Evolutionary conservation across 768 basidiomycete species (phyloP), one percentile per base, ranked within the genome.

Genomic region (Xerocomellus chrysenteron): DNA sequence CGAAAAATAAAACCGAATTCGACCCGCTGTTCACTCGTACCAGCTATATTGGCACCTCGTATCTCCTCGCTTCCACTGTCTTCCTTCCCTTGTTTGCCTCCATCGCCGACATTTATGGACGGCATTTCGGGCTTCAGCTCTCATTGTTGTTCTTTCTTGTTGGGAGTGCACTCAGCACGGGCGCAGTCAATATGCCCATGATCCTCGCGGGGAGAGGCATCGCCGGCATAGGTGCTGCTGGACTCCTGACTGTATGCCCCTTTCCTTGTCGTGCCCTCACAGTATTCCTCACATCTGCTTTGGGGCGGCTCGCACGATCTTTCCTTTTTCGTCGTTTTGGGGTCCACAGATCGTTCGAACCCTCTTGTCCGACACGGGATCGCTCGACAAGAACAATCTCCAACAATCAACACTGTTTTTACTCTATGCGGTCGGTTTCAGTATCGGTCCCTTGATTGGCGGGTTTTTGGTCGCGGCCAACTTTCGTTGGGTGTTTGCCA

Each of bases 401-500:
- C 80, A 82, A 58, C 72, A 71, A 47, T 63, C 74, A 7, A 61
- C 74, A 46, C 33, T 80, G n/a, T 76, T 79, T 60, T 35, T 79
- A 5, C 69, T 82, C 4, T 82, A 79, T 63, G 50, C 71, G 0
- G 52, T 79, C 43, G 79, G 81, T 1, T 82, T 69, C 50, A 67
- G 66, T 33, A 49, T 75, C 7, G 81, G 81, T 2, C 82, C 81
- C 0, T 64, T 76, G 42, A 74, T 81, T 48, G 69, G 69, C 9
- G 80, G 80, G 9, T 74, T 58, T 26, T 64, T 82, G 14, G 65
- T 75, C 2, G 58, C 64, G 2, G 64, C 74, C 9, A 77, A 66
- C 48, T 82, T 79, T 65, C 74, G 82, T 21, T 83, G 80, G 82
- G 75, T 82, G 16, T 83, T 82, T 56, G 81, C 75, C 3, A 82